A percentile compares a stretch with the other conserved stretches of the same genome.
Evolutionary conservation across 2,329 filamentous ascomycete species (phyloP).

Genomic region (Exophiala dermatitidis): DNA sequence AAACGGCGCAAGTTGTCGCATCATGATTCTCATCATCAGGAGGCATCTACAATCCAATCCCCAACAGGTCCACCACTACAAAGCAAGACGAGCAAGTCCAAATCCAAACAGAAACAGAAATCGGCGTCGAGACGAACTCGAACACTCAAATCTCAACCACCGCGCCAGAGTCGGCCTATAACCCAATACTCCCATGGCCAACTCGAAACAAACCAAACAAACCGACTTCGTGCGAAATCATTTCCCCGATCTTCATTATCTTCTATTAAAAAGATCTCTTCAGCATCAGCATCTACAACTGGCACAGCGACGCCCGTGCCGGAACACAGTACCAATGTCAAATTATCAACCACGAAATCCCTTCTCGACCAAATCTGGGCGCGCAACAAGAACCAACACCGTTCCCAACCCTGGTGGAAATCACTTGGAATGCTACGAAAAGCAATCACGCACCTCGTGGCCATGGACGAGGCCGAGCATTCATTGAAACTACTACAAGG

Average conservation of each 20-base stretch:
- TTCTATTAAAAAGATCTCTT: background rate
- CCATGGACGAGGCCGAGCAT: slow-evolving; percentile 29
- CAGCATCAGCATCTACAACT: background rate
- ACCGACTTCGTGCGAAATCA: background rate
- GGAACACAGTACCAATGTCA: background rate
- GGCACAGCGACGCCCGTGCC: background rate
- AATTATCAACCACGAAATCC: slow-evolving; percentile 3
- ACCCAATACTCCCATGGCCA: background rate
- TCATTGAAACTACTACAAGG: background rate
- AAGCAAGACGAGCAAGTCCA: background rate
- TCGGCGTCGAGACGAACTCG: background rate
- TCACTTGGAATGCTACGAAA: slow-evolving; percentile 65
- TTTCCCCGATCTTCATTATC: background rate
- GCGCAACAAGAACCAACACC: slow-evolving; percentile 89
- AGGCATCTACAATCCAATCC: background rate
- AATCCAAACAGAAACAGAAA: background rate
- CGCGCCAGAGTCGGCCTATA: background rate
- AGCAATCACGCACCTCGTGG: slow-evolving; percentile 50
- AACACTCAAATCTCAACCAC: slow-evolving; percentile 1
- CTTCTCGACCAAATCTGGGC: slow-evolving; percentile 16
- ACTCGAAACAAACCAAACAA: background rate
- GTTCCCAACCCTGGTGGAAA: slow-evolving; percentile 72
- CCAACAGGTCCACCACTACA: background rate
- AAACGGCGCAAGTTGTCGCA: slow-evolving; percentile 12
- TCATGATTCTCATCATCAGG: background rate